Percentiles rank a stretch among this genome's conserved stretches.
Conservation (phyloP, 2,329 filamentous ascomycete species). For the Claviceps spartinae region DNA sequence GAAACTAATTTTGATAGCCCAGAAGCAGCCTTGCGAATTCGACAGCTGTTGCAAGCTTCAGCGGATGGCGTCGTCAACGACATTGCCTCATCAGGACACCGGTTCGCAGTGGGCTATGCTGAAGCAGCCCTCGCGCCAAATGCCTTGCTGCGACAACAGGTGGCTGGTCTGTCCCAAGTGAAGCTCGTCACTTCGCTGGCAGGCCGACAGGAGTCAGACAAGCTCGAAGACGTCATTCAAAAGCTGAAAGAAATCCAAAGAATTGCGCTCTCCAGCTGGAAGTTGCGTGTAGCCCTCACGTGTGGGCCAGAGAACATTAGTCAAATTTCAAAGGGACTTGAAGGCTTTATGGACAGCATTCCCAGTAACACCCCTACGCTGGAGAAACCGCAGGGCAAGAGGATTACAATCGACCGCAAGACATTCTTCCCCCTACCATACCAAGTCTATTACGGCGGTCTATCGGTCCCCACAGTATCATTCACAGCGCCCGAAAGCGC, state of each 20-base stretch:
- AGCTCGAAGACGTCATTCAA: slow-evolving; percentile 58
- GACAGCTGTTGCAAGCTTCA: slow-evolving; percentile 73
- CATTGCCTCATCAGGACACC: slow-evolving; percentile 81
- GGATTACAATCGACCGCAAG: slow-evolving; percentile 43
- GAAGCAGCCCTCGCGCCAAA: slow-evolving; percentile 64
- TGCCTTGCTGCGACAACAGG: slow-evolving; percentile 65
- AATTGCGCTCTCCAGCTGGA: slow-evolving; percentile 56
- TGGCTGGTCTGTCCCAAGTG: slow-evolving; percentile 81
- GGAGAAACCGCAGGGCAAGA: slow-evolving; percentile 14
- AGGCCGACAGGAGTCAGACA: slow-evolving; percentile 53
- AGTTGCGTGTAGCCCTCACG: slow-evolving; percentile 69
- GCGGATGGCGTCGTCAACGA: slow-evolving; percentile 84
- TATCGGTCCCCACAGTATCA: slow-evolving; percentile 69
- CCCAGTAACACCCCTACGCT: slow-evolving; percentile 25
- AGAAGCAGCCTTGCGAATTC: slow-evolving; percentile 67
- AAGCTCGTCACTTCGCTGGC: slow-evolving; percentile 72
- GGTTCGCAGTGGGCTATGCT: slow-evolving; percentile 72
- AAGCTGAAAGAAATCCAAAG: slow-evolving; percentile 79
- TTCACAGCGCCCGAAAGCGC: slow-evolving; percentile 67
- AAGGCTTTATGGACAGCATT: slow-evolving; percentile 47
- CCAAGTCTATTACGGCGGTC: slow-evolving; percentile 87
- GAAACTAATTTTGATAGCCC: slow-evolving; percentile 85
- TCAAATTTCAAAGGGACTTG: slow-evolving; percentile 57
- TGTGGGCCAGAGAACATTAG: slow-evolving; percentile 63
- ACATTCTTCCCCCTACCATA: slow-evolving; percentile 91